Evolutionary conservation across 768 basidiomycete species (phyloP).

Genomic region (Tricholoma bakamatsutake): DNA sequence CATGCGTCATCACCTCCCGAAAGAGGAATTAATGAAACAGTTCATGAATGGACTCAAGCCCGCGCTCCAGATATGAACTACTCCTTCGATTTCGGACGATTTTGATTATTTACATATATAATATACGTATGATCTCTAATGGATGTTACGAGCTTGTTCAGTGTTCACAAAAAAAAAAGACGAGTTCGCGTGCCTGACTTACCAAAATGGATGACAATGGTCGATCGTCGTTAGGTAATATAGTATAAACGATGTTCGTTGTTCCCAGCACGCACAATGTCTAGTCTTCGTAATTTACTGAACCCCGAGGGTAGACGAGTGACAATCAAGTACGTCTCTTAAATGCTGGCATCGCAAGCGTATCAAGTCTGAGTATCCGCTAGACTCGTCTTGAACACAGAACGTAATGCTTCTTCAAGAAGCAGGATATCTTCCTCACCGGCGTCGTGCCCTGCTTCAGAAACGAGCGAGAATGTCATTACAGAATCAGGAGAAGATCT

Average conservation of each 20-base stretch:
- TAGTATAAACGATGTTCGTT: constrained; percentile 8
- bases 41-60: constrained; percentile 9
- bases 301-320: constrained; percentile 44
- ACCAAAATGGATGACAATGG: constrained; percentile 12
- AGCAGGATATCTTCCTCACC: constrained; percentile 25
- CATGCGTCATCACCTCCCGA: not conserved
- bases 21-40: not conserved
- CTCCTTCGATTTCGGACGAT: constrained; percentile 14
- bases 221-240: constrained; percentile 20
- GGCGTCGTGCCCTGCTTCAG: constrained; percentile 25
- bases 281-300: constrained; percentile 49
- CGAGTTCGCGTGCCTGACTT: not conserved
- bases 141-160: not conserved
- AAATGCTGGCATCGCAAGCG: constrained; percentile 10
- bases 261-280: constrained; percentile 33
- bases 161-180: not conserved
- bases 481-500: constrained; percentile 20
- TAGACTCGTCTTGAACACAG: constrained; percentile 23
- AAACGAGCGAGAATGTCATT: constrained; percentile 24
- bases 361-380: not conserved
- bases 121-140: constrained; percentile 7
- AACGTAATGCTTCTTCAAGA: constrained; percentile 19
- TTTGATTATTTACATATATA: not conserved
- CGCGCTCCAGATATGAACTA: constrained; percentile 12
- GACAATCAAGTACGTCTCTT: constrained; percentile 35